phyloP scores from a whole-genome alignment of 2,329 filamentous ascomycete genomes.

The Bipolaris bicolor region DNA sequence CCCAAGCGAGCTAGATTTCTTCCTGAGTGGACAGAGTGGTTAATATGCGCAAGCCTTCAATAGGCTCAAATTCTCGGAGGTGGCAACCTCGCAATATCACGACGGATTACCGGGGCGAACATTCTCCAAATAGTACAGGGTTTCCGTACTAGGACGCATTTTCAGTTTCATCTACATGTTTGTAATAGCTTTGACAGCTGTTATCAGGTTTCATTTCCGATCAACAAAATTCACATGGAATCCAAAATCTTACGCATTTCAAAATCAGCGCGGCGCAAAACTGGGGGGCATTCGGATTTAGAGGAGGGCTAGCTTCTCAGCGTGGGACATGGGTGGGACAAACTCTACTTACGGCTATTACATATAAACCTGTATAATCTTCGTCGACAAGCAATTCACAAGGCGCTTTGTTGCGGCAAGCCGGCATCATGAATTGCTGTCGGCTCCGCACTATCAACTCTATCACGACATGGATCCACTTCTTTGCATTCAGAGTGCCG shows the following conservation, averaged over 20 bases:
- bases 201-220: constrained; percentile 8
- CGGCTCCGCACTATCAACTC: constrained; percentile 5
- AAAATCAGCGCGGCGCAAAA: constrained; percentile 22
- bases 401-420: constrained; percentile 4
- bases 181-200: constrained; percentile 20
- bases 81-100: constrained; percentile 4
- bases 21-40: constrained; percentile 57
- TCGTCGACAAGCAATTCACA: constrained; percentile 13
- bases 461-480: constrained; percentile 2
- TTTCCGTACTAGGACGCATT: background rate
- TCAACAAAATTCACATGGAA: constrained; percentile 5
- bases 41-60: constrained; percentile 18
- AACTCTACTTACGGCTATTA: constrained; percentile 26
- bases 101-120: constrained; percentile 7
- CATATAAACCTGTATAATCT: constrained; percentile 30
- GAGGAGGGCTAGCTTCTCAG: constrained; percentile 10
- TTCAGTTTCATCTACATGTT: constrained; percentile 21
- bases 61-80: background rate
- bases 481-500: constrained; percentile 4
- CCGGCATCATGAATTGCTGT: constrained; percentile 1
- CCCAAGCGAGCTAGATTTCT: constrained; percentile 79
- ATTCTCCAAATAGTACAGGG: constrained; percentile 1
- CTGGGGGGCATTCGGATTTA: background rate
- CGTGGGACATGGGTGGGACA: constrained; percentile 16
- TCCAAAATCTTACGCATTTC: constrained; percentile 1